phyloP scores from a whole-genome alignment of 208 protist genomes.

The Chromosphaera perkinsii region DNA sequence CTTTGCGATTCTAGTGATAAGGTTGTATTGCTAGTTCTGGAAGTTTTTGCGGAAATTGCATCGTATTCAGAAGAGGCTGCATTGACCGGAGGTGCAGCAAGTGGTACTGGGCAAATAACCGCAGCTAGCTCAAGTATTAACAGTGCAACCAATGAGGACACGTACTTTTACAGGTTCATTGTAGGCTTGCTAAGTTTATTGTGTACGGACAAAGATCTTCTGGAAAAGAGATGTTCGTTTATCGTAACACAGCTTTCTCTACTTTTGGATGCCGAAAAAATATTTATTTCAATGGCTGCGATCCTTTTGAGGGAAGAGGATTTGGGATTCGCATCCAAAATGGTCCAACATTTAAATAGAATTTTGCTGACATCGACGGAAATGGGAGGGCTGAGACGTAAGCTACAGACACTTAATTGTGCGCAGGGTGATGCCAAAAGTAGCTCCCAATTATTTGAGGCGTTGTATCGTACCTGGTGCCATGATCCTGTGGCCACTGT shows the following conservation, averaged over 20 bases:
- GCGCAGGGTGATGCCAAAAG: not conserved
- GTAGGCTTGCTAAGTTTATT: slow-evolving; percentile 40
- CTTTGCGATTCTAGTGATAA: slow-evolving; percentile 60
- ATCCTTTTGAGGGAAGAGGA: slow-evolving; percentile 36
- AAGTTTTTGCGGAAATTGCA: slow-evolving; percentile 60
- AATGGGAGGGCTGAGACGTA: slow-evolving; percentile 66
- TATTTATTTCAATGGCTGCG: slow-evolving; percentile 10
- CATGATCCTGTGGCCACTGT: slow-evolving; percentile 79
- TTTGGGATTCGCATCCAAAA: slow-evolving; percentile 52
- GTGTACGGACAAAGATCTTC: slow-evolving; percentile 25
- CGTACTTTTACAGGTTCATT: slow-evolving; percentile 54
- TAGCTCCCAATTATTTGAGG: slow-evolving; percentile 52
- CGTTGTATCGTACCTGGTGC: slow-evolving; percentile 70
- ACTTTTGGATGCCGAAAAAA: slow-evolving; percentile 44
- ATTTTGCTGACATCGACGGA: slow-evolving; percentile 80
- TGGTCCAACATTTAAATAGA: slow-evolving; percentile 66
- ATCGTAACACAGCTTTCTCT: slow-evolving; percentile 55
- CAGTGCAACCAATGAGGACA: slow-evolving; percentile 1
- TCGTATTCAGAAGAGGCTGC: slow-evolving; percentile 10
- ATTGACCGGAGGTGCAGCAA: no score
- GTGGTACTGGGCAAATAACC: no score
- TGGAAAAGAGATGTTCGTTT: slow-evolving; percentile 36
- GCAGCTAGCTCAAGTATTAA: not conserved
- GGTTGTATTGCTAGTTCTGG: slow-evolving; percentile 57
- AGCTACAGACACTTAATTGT: slow-evolving; percentile 24